Evolutionary conservation across 306 rosid species (phyloP).

Genomic region (Morella rubra): DNA sequence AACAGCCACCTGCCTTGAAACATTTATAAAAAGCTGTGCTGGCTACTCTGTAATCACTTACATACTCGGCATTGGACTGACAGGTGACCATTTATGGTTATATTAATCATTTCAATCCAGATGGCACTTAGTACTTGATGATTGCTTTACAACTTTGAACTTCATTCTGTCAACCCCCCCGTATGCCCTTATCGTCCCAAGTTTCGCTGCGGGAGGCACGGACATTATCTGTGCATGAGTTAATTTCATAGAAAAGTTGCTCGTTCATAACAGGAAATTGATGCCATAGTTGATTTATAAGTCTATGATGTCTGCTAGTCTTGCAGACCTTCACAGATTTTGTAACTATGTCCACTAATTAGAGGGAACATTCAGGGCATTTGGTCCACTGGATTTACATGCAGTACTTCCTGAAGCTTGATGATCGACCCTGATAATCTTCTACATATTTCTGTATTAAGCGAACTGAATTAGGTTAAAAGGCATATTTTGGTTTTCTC

Average conservation of each 20-base stretch:
- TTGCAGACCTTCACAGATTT: not conserved
- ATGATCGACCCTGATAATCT: not conserved
- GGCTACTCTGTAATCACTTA: conserved; percentile 99
- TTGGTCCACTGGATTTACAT: not conserved
- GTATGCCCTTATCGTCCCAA: too few relatives aligned
- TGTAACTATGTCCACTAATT: not conserved
- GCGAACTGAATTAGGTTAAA: not conserved
- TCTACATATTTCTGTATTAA: not conserved
- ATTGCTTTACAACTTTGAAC: too few relatives aligned
- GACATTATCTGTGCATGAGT: not conserved
- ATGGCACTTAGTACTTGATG: conserved; percentile 2
- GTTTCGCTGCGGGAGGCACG: too few relatives aligned
- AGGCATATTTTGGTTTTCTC: not conserved
- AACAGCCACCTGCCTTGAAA: conserved; percentile 93
- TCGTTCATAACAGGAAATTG: not conserved
- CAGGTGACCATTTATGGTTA: too few relatives aligned
- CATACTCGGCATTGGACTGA: conserved; percentile 94
- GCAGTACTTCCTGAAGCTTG: not conserved
- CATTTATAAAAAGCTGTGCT: conserved; percentile 97
- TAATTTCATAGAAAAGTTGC: not conserved
- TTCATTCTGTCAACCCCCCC: too few relatives aligned
- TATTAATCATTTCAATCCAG: not conserved
- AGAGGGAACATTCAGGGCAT: not conserved
- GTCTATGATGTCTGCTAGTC: not conserved
- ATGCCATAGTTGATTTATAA: not conserved